Base-by-base conservation (phyloP, 164 flowering plant species). In the Magnolia sinica region DNA sequence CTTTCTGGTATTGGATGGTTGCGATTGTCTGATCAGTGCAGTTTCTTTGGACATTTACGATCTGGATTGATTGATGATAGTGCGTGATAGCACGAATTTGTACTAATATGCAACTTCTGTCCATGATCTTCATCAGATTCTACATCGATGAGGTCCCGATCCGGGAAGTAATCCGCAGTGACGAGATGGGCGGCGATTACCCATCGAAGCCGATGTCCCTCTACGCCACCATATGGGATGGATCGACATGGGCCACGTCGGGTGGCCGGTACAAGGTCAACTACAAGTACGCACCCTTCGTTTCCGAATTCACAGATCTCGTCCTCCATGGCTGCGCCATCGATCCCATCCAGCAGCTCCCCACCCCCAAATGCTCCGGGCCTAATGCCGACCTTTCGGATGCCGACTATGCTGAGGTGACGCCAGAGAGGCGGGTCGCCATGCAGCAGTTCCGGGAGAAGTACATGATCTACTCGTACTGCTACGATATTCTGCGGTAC, bases 201-300 rank as follows among this genome's bases (percentile, higher is more conserved):
- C 99, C 99, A 18, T 82, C 95, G 6, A 96, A 94, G 84, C 98
- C 99, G 0, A 95, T 95, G 99, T 73, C 92, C 0, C 67, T 95
- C 2, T 95, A 95, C 78, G 96, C 99, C 50, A 95, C 99, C 37
- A 95, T 95, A 13, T 95, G 99, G 99, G 98, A 95, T 22, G 99
- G 95, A 1, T 94, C 98, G 3, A 78, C 77, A 23, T 95, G 99
- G 99, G 99, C 99, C 10, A 93, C 99, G 0, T 68, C 82, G 4
- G 99, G 99, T 0, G 99, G 99, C 71, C 87, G 84, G 51, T 85
- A 86, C 81, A 91, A 89, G 67, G 95, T 88, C 27, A 75, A 91
- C 76, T 95, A 95, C 82, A 87, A 84, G 29, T 91, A 86, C 68
- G 85, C 91, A 0, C 99, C 99, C 8, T 95, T 95, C 63, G 85